Percentiles rank a stretch among this genome's conserved stretches.
Evolutionary conservation across 306 rosid genomes (phyloP).

Genomic region (Pterocarpus macrocarpus): DNA sequence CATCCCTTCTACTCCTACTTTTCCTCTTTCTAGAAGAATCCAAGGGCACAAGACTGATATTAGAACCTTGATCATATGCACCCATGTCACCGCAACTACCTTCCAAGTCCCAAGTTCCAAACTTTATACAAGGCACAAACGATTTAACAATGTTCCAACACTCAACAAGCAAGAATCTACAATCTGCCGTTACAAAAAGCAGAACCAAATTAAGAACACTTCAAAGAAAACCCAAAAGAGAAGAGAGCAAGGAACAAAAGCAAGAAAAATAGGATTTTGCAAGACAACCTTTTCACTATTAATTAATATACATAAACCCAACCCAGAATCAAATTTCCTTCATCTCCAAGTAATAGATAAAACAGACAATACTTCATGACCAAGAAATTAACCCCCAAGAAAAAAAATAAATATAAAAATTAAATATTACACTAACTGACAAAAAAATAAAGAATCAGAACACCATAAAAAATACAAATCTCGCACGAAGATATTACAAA

Average conservation of each 20-base stretch:
- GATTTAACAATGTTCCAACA: constrained; percentile 14
- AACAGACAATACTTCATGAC: background rate
- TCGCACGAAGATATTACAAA: background rate
- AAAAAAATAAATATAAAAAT: background rate
- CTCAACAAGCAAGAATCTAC: constrained; percentile 26
- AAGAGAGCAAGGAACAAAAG: constrained; percentile 1
- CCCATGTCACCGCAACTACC: constrained; percentile 57
- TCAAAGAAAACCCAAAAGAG: background rate
- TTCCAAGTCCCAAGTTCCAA: constrained; percentile 17
- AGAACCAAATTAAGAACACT: background rate
- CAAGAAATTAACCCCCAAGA: background rate
- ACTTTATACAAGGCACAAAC: background rate
- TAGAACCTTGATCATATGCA: constrained; percentile 52
- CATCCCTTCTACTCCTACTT: constrained; percentile 68
- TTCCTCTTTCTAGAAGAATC: constrained; percentile 80
- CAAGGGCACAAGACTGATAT: constrained; percentile 40
- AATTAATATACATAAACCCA: background rate
- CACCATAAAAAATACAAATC: background rate
- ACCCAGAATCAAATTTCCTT: constrained; percentile 20
- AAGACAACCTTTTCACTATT: background rate
- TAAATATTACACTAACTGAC: background rate
- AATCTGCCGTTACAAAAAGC: constrained; percentile 48
- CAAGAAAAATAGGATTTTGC: background rate
- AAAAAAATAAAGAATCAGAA: constrained; percentile 11
- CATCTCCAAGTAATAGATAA: constrained; percentile 45